Percentiles rank a stretch among this genome's conserved stretches.
Conservation (phyloP, 2,329 filamentous ascomycete species). For the Bipolaris zeicola region DNA sequence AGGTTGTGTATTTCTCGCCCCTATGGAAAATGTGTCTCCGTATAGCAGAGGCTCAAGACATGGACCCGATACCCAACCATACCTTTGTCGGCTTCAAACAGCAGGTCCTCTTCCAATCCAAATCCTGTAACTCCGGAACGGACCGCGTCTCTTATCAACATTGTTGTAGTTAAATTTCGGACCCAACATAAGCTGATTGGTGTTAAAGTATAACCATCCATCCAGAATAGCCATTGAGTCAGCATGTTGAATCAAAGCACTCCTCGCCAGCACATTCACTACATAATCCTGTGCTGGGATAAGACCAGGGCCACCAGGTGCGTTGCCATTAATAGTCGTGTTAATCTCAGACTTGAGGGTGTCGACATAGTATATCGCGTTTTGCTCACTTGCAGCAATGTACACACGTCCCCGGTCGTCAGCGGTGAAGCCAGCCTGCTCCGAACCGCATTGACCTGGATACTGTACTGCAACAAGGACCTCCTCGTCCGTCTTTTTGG, state of each 20-base stretch:
- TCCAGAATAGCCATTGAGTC: slow-evolving; percentile 50
- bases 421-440: slow-evolving; percentile 52
- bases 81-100: not conserved
- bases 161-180: slow-evolving; percentile 49
- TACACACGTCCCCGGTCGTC: slow-evolving; percentile 52
- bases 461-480: slow-evolving; percentile 47
- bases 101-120: slow-evolving; percentile 48
- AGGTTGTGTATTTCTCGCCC: too few relatives aligned
- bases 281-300: slow-evolving; percentile 47
- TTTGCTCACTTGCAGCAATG: slow-evolving; percentile 52
- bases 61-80: not conserved
- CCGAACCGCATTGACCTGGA: slow-evolving; percentile 49
- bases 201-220: slow-evolving; percentile 52
- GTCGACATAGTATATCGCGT: slow-evolving; percentile 53
- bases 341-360: slow-evolving; percentile 44
- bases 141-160: slow-evolving; percentile 45
- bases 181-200: slow-evolving; percentile 49
- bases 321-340: slow-evolving; percentile 43
- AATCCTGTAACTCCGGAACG: slow-evolving; percentile 45
- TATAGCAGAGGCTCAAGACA: too few relatives aligned
- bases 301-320: slow-evolving; percentile 40
- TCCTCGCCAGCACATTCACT: slow-evolving; percentile 50
- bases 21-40: too few relatives aligned
- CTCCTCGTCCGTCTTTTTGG: slow-evolving; percentile 41
- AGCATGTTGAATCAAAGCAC: slow-evolving; percentile 51